These are phyloP conservation scores for Ascosphaera apis DNA, from an alignment of 2,329 filamentous ascomycete species.

Conservation along the genomic window DNA sequence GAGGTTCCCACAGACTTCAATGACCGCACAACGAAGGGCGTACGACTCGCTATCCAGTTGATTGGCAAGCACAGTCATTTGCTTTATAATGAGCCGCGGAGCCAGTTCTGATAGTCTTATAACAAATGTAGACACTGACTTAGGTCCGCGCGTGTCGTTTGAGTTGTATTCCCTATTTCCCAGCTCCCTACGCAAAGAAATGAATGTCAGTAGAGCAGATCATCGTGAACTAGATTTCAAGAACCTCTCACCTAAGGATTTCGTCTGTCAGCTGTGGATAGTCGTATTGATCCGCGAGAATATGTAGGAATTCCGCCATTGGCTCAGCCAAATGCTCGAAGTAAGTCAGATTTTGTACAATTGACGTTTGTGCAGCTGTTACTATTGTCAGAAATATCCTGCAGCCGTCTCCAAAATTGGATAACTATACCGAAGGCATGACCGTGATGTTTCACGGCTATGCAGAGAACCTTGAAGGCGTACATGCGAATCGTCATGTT, in stretches of 20 bases:
- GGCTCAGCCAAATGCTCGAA: constrained; percentile 97
- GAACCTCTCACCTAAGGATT: constrained; percentile 36
- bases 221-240: background rate
- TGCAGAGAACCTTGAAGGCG: constrained; percentile 87
- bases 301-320: constrained; percentile 96
- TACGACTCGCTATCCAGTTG: constrained; percentile 94
- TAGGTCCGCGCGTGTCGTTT: constrained; percentile 84
- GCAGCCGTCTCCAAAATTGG: background rate
- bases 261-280: constrained; percentile 90
- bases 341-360: constrained; percentile 92
- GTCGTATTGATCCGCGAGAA: constrained; percentile 90
- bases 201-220: too few species aligned
- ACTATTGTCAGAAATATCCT: constrained; percentile 9
- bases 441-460: constrained; percentile 91
- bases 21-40: constrained; percentile 74
- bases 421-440: constrained; percentile 61
- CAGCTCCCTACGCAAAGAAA: too few species aligned
- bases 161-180: constrained; percentile 97
- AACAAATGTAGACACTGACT: constrained; percentile 87
- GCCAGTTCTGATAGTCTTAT: constrained; percentile 80
- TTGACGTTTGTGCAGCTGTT: constrained; percentile 79
- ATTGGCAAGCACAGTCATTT: constrained; percentile 88
- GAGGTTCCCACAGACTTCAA: constrained; percentile 93
- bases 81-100: constrained; percentile 81
- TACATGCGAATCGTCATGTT: constrained; percentile 80